Evolutionary conservation across 1,284 basidiomycete species (phyloP).

Genomic region (Apiotrichum porosum): DNA sequence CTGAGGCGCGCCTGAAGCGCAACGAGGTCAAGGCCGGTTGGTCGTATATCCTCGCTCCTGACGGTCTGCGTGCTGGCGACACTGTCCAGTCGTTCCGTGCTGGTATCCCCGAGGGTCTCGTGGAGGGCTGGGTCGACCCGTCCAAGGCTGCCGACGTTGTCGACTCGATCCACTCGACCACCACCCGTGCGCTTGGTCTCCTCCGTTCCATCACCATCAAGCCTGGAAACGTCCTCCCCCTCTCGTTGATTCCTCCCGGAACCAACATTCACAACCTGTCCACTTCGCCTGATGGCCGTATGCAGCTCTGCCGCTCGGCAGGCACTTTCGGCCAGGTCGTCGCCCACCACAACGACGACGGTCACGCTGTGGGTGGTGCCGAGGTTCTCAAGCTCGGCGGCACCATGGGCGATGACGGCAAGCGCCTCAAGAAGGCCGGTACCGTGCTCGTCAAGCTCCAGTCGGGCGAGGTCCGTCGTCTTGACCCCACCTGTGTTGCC

Average conservation of each 20-base stretch:
- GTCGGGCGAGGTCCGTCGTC: slow-evolving; percentile 85
- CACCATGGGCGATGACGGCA: slow-evolving; percentile 17
- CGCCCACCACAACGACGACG: slow-evolving; percentile 56
- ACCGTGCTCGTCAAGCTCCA: slow-evolving; percentile 71
- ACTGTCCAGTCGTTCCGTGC: slow-evolving; percentile 79
- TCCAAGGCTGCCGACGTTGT: slow-evolving; percentile 9
- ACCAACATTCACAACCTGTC: slow-evolving; percentile 85
- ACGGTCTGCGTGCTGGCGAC: slow-evolving; percentile 82
- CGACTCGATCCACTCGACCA: slow-evolving; percentile 35
- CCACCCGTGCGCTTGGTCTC: slow-evolving; percentile 64
- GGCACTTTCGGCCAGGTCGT: slow-evolving; percentile 82
- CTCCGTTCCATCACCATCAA: slow-evolving; percentile 80
- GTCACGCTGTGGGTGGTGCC: slow-evolving; percentile 38
- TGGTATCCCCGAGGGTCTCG: slow-evolving; percentile 70
- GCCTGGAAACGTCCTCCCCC: slow-evolving; percentile 87
- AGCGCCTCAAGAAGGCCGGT: slow-evolving; percentile 23
- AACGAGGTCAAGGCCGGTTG: slow-evolving; percentile 46
- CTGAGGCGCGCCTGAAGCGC: slow-evolving; percentile 11
- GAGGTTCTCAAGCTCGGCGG: slow-evolving; percentile 40
- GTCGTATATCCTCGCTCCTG: slow-evolving; percentile 87
- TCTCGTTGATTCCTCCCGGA: slow-evolving; percentile 85
- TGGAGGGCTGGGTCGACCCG: slow-evolving; percentile 59
- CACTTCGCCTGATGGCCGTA: slow-evolving; percentile 69
- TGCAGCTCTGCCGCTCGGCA: slow-evolving; percentile 80
- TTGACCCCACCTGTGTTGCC: slow-evolving; percentile 77